These are phyloP conservation scores for Penicillium canescens DNA, from an alignment of 495 filamentous ascomycete species.

Conservation along the genomic window DNA sequence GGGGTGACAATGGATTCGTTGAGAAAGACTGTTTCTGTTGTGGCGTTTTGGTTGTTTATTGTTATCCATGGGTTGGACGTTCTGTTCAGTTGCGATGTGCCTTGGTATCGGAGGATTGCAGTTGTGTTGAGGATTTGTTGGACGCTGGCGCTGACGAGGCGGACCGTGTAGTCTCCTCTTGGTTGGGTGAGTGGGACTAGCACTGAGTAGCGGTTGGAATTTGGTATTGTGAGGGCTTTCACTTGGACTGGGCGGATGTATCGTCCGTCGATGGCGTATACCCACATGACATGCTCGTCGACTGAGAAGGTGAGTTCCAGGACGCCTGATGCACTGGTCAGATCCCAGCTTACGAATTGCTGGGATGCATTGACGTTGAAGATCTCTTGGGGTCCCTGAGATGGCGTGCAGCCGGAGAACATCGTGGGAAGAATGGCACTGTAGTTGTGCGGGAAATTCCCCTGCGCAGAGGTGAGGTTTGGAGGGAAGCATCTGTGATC, in stretches of 20 bases:
- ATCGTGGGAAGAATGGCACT: constrained; percentile 22
- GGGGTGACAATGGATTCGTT: constrained; percentile 35
- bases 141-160: constrained; percentile 29
- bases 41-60: constrained; percentile 34
- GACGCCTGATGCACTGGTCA: constrained; percentile 29
- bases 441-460: constrained; percentile 23
- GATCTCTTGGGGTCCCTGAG: constrained; percentile 25
- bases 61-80: constrained; percentile 41
- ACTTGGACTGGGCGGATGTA: constrained; percentile 37
- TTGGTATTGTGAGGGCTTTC: constrained; percentile 33
- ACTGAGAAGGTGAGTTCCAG: constrained; percentile 32
- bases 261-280: constrained; percentile 44
- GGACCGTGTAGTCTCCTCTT: constrained; percentile 38
- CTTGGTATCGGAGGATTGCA: constrained; percentile 30
- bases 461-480: constrained; percentile 9
- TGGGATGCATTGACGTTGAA: constrained; percentile 25
- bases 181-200: constrained; percentile 36
- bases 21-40: constrained; percentile 37
- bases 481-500: constrained; percentile 24
- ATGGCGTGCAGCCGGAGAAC: constrained; percentile 34
- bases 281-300: constrained; percentile 42
- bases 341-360: constrained; percentile 33
- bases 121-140: constrained; percentile 40
- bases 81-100: constrained; percentile 7
- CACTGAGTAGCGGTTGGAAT: constrained; percentile 38